A percentile compares a stretch with the other conserved stretches of the same genome.
phyloP scores from a whole-genome alignment of 164 flowering plant genomes.

The Chimonanthus salicifolius region DNA sequence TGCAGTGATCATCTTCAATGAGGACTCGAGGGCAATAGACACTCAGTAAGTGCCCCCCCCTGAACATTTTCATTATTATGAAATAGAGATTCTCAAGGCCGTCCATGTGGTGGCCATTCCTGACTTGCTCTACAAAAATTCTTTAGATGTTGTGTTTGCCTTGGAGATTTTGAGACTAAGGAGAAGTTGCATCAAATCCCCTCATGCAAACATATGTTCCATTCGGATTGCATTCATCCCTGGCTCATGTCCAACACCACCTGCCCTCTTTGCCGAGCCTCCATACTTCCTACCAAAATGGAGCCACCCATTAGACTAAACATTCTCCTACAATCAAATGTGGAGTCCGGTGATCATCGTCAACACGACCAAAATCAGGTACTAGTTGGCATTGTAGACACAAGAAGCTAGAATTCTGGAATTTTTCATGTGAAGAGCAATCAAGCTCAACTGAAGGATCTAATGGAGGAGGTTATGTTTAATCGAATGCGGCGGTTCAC shows the following conservation, averaged over 20 bases:
- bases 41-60: constrained; percentile 51
- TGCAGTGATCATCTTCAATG: constrained; percentile 50
- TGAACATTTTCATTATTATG: background rate
- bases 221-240: constrained; percentile 60
- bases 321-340: background rate
- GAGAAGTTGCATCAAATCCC: constrained; percentile 70
- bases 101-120: background rate
- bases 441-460: background rate
- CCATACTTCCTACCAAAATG: constrained; percentile 11
- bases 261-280: constrained; percentile 77
- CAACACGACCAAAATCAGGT: background rate
- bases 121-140: background rate
- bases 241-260: constrained; percentile 71
- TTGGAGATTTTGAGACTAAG: constrained; percentile 72
- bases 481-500: background rate
- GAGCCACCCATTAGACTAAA: background rate
- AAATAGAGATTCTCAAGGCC: background rate
- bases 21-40: constrained; percentile 35
- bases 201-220: constrained; percentile 74
- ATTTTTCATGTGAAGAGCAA: no score
- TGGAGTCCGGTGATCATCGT: background rate
- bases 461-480: background rate
- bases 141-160: constrained; percentile 77
- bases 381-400: background rate
- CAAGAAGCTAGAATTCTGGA: background rate